phyloP scores from a whole-genome alignment of 305 asterid species.

The Fraxinus sp. region DNA sequence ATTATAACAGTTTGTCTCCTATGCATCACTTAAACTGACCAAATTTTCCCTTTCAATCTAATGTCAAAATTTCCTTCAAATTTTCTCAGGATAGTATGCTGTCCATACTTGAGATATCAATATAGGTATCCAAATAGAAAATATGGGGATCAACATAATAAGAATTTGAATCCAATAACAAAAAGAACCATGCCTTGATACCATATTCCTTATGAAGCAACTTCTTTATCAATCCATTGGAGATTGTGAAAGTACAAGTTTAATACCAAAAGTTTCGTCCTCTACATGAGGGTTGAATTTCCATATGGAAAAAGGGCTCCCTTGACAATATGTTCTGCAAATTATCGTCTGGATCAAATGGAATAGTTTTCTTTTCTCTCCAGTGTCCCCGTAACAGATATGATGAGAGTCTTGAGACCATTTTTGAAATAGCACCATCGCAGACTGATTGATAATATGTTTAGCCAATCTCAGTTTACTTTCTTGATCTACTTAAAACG shows the following conservation, averaged over 20 bases:
- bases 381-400: neutral
- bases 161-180: neutral
- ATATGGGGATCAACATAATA: neutral
- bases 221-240: neutral
- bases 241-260: neutral
- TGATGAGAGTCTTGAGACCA: too few species aligned
- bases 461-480: neutral
- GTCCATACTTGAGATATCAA: neutral
- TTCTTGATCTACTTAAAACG: neutral
- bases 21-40: neutral
- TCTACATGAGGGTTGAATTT: neutral
- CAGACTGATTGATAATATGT: neutral
- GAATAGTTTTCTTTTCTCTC: neutral
- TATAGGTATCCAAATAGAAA: neutral
- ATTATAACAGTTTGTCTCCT: neutral
- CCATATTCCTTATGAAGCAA: conserved; percentile 2
- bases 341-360: neutral
- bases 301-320: neutral
- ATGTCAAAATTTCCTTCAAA: neutral
- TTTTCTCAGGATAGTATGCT: neutral
- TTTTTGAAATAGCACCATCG: neutral
- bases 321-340: neutral
- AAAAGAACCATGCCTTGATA: neutral
- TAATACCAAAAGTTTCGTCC: neutral
- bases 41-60: neutral